phyloP scores from a whole-genome alignment of 768 basidiomycete genomes.

The Kwoniella pini region DNA sequence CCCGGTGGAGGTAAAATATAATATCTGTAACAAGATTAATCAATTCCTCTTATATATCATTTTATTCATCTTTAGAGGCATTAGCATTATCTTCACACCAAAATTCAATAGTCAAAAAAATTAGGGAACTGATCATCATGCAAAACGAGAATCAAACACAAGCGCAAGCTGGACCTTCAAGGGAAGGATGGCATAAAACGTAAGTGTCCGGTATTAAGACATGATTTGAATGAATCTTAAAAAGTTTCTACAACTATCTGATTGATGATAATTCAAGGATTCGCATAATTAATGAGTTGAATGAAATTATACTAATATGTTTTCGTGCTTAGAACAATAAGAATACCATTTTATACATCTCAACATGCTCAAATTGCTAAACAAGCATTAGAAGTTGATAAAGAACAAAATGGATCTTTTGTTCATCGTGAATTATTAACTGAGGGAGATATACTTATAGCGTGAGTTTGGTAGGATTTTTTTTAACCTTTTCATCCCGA shows the following conservation, averaged over 20 bases:
- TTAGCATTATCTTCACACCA: no score
- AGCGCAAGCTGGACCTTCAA: constrained; percentile 31
- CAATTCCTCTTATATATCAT: no score
- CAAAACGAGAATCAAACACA: constrained; percentile 6
- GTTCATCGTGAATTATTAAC: constrained; percentile 72
- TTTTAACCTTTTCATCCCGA: no score
- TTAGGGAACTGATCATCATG: no score
- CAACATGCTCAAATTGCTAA: constrained; percentile 79
- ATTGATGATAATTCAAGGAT: no score
- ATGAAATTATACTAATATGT: no score
- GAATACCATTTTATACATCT: constrained; percentile 72
- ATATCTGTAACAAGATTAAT: no score
- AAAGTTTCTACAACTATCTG: no score
- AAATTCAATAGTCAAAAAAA: no score
- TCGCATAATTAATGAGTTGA: no score
- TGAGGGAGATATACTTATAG: constrained; percentile 69
- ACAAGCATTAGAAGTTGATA: constrained; percentile 81
- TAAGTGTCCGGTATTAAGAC: constrained; percentile 1
- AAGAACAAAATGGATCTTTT: constrained; percentile 75
- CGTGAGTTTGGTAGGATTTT: constrained; percentile 64
- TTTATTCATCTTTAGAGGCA: no score
- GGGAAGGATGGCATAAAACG: constrained; percentile 32
- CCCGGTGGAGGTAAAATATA: no score
- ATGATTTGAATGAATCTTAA: background rate
- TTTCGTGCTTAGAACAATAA: constrained; percentile 62